phyloP scores from a whole-genome alignment of 768 basidiomycete species.

The Favolaschia claudopus region DNA sequence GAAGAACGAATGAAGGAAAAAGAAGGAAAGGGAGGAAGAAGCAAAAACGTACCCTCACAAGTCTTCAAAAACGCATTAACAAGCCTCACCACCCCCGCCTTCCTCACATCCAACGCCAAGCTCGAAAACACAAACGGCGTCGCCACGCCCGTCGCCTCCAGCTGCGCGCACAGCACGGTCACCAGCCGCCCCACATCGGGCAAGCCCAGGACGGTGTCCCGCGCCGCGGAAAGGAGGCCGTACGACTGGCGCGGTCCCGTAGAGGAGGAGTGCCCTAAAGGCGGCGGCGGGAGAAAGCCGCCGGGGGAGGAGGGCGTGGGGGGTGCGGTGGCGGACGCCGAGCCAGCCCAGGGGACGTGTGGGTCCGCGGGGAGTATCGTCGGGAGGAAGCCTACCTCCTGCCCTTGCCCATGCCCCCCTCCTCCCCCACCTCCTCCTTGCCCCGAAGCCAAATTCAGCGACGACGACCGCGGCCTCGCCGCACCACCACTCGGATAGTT shows the following conservation, averaged over 20 bases:
- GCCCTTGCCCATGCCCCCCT: neutral
- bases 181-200: slow-evolving; percentile 77
- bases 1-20: neutral
- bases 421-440: neutral
- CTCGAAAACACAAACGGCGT: slow-evolving; percentile 93
- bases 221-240: slow-evolving; percentile 76
- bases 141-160: slow-evolving; percentile 79
- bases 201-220: slow-evolving; percentile 80
- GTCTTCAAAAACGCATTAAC: slow-evolving; percentile 83
- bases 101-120: slow-evolving; percentile 84
- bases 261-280: neutral
- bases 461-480: neutral
- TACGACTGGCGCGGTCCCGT: no score
- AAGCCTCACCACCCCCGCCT: slow-evolving; percentile 76
- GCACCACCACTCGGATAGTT: no score
- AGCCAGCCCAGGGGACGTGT: neutral
- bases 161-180: slow-evolving; percentile 72
- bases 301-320: neutral
- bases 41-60: slow-evolving; percentile 44
- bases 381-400: slow-evolving; percentile 10
- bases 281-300: no score
- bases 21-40: neutral
- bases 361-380: neutral
- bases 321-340: neutral
- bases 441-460: slow-evolving; percentile 2